Base-by-base conservation (phyloP, 1,284 basidiomycete species). In the Erythrobasidium hasegawianum region DNA sequence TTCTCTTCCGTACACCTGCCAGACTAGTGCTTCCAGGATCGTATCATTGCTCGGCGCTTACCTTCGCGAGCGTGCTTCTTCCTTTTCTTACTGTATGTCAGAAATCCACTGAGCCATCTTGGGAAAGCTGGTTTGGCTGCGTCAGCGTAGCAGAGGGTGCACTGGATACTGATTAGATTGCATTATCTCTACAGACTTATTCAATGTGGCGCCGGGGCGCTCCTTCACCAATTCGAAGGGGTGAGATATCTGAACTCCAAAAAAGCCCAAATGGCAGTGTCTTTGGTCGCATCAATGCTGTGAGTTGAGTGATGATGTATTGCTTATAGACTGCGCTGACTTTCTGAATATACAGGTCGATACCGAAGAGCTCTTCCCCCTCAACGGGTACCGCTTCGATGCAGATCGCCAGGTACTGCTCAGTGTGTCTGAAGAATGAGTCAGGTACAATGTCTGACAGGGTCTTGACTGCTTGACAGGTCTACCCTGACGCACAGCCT, bases 321-420 rank as follows among this genome's bases (percentile, higher is more conserved):
- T n/a, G n/a, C n/a, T n/a, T n/a, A n/a, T n/a, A n/a, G n/a, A n/a
- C 4, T 38, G 3, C 5, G 4, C 55, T 26, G 29, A 16, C 50
- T 9, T 18, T 18, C 14, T 5, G 27, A 7, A 4, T 57, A 3
- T 14, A 13, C 27, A 57, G 55, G 33, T 57, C 55, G 55, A 57
- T 18, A 57, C 55, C 27, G 55, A 57, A n/a, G 55, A 57, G 39
- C 55, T 57, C 9, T 57, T 57, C 24, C 55, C 55, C 14, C 33
- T 57, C 16, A 18, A 29, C 14, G 55, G 55, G 7, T 57, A 33
- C 33, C 55, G 39, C n/a, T 57, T 57, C 55, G 5, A 39, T 16
- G 55, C 55, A 13, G 55, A 57, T 26, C 20, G 55, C 9, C 55
- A 57, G 33, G 55, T 57, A 33, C 20, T 14, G 55, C 24, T 39